Percentiles rank a stretch among this genome's conserved stretches.
phyloP scores from a whole-genome alignment of 192 early-diverging fungal genomes.

The Entrophospora sp. region DNA sequence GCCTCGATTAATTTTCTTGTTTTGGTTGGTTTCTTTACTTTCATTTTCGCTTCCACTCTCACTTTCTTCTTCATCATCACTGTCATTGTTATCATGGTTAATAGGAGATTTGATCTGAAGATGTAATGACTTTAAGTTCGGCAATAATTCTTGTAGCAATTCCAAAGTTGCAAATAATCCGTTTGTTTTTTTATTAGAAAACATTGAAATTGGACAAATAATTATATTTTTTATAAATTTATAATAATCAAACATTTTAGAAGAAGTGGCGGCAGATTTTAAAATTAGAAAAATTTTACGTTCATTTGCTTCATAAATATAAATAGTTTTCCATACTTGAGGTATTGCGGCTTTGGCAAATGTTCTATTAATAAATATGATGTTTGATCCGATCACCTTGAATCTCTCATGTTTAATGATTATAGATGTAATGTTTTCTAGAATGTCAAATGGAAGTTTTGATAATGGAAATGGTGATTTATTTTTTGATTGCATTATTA shows the following conservation, averaged over 20 bases:
- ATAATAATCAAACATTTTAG: constrained; percentile 11
- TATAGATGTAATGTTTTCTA: not conserved
- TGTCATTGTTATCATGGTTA: constrained; percentile 13
- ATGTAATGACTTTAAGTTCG: not conserved
- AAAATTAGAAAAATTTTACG: not conserved
- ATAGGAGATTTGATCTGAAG: constrained; percentile 12
- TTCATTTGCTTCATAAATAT: constrained; percentile 7
- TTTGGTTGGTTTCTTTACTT: too few species aligned
- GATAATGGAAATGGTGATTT: not conserved
- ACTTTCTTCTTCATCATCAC: constrained; percentile 9
- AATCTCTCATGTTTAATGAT: not conserved
- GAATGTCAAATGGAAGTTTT: constrained; percentile 7
- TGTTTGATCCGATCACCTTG: not conserved
- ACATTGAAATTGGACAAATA: constrained; percentile 19
- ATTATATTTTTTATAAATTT: not conserved
- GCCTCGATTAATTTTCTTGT: too few species aligned
- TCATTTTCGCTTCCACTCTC: too few species aligned
- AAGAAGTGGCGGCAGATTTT: not conserved
- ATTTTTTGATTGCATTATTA: not conserved
- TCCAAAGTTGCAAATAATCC: constrained; percentile 11
- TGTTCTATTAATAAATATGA: constrained; percentile 4
- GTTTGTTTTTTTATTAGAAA: constrained; percentile 7
- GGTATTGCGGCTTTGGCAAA: constrained; percentile 8
- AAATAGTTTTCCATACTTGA: constrained; percentile 13
- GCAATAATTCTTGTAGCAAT: not conserved